Evolutionary conservation across 768 basidiomycete genomes (phyloP).

Genomic region (Mycena epipterygia): DNA sequence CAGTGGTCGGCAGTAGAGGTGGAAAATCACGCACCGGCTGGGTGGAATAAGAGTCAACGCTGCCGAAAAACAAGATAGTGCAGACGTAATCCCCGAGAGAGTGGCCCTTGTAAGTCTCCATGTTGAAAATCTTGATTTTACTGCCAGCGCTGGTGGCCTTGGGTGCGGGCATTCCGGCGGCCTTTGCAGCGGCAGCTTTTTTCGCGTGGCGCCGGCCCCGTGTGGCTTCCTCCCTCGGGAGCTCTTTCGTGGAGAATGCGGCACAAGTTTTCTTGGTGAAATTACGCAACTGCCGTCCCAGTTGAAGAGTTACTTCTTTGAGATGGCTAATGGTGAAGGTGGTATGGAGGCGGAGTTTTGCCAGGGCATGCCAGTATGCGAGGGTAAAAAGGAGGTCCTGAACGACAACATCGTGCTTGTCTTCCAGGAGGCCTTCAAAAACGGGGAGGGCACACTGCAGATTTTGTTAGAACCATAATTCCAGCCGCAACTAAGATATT

Average conservation of each 20-base stretch:
- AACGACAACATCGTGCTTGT: conserved; percentile 37
- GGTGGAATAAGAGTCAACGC: conserved; percentile 48
- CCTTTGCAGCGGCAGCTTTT: conserved; percentile 13
- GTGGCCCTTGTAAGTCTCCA: conserved; percentile 41
- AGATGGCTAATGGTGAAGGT: conserved; percentile 34
- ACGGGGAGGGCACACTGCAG: conserved; percentile 52
- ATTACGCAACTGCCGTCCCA: conserved; percentile 40
- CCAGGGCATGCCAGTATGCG: conserved; percentile 51
- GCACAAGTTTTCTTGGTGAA: conserved; percentile 42
- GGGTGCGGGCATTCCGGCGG: background rate
- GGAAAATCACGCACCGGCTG: conserved; percentile 41
- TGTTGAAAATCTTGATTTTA: conserved; percentile 33
- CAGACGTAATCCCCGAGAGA: conserved; percentile 44
- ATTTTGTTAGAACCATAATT: background rate
- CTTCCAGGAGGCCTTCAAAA: conserved; percentile 51
- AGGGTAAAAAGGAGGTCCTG: conserved; percentile 44
- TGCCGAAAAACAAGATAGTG: conserved; percentile 41
- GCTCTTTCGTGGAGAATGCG: conserved; percentile 44
- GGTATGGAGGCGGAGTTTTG: conserved; percentile 50
- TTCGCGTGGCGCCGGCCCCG: conserved; percentile 30
- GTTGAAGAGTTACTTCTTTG: conserved; percentile 32
- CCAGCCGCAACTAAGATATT: background rate
- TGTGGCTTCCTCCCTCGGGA: conserved; percentile 47
- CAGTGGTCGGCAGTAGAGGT: background rate
- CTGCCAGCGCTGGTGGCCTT: background rate